These are phyloP conservation scores for Cyclanthera cordifolia DNA, from an alignment of 306 rosid species.

Conservation along the genomic window DNA sequence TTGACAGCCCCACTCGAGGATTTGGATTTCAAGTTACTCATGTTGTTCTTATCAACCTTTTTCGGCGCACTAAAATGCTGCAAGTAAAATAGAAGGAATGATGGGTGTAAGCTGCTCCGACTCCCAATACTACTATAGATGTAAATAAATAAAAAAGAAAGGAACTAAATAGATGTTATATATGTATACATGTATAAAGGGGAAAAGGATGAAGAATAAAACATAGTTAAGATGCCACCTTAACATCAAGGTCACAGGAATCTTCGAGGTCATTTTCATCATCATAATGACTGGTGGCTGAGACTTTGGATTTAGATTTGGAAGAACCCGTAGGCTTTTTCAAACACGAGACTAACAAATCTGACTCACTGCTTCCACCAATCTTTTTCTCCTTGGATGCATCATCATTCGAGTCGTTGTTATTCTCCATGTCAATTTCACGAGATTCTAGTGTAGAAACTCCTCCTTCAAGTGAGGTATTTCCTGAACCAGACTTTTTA, in stretches of 20 bases:
- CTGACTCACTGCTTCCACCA: constrained; percentile 33
- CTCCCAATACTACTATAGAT: neutral
- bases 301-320: constrained; percentile 40
- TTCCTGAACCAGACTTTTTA: constrained; percentile 34
- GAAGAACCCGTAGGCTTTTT: constrained; percentile 26
- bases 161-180: neutral
- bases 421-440: constrained; percentile 24
- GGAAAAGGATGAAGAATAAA: neutral
- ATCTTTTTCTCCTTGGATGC: constrained; percentile 31
- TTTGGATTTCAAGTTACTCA: constrained; percentile 27
- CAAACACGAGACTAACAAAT: constrained; percentile 34
- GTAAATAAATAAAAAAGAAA: neutral
- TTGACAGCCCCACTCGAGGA: constrained; percentile 36
- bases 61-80: constrained; percentile 38
- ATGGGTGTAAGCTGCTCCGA: neutral
- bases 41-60: constrained; percentile 31
- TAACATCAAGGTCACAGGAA: constrained; percentile 42
- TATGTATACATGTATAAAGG: neutral
- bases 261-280: constrained; percentile 35
- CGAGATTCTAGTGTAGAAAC: constrained; percentile 15
- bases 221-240: constrained; percentile 14
- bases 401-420: constrained; percentile 28
- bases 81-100: constrained; percentile 23
- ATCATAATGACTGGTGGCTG: constrained; percentile 27
- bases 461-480: constrained; percentile 24